Conservation (phyloP, 495 filamentous ascomycete genomes). For the Viridothelium virens region DNA sequence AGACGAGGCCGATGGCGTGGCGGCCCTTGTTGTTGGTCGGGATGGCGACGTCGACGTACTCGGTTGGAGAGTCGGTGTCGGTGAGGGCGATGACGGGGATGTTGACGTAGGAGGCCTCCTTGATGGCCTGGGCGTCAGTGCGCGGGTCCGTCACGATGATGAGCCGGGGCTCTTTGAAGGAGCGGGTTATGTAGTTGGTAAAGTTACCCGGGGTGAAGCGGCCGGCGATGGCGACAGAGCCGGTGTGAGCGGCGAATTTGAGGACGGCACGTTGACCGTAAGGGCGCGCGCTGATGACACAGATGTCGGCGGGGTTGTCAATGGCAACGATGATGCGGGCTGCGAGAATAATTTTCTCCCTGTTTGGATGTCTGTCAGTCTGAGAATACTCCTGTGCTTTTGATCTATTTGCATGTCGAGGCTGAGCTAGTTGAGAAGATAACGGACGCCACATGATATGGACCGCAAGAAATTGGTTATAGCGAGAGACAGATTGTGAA, state of each 20-base stretch:
- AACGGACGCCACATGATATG: no score
- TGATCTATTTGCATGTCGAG: neutral
- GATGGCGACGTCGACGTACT: slow-evolving; percentile 99
- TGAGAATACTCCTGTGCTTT: neutral
- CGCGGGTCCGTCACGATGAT: slow-evolving; percentile 99
- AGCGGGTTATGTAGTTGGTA: slow-evolving; percentile 99
- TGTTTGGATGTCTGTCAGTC: slow-evolving; percentile 31
- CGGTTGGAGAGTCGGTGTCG: slow-evolving; percentile 98
- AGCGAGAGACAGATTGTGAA: slow-evolving; percentile 9
- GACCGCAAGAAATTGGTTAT: no score
- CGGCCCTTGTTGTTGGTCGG: slow-evolving; percentile 99
- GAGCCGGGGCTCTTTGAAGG: slow-evolving; percentile 99
- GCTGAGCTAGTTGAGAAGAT: no score
- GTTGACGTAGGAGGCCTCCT: slow-evolving; percentile 99
- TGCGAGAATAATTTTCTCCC: slow-evolving; percentile 98
- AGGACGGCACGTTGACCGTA: slow-evolving; percentile 98
- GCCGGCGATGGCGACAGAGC: slow-evolving; percentile 94
- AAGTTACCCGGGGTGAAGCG: slow-evolving; percentile 99
- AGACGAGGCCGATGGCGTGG: slow-evolving; percentile 94
- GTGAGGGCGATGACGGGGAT: slow-evolving; percentile 98
- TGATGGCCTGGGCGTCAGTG: slow-evolving; percentile 99
- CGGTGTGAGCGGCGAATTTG: slow-evolving; percentile 97
- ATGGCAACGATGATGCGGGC: slow-evolving; percentile 97
- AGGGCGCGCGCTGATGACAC: slow-evolving; percentile 97
- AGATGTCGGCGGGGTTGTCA: slow-evolving; percentile 98